These are phyloP conservation scores for Leccinum obscurum DNA, from an alignment of 768 basidiomycete genomes.

Conservation along the genomic window DNA sequence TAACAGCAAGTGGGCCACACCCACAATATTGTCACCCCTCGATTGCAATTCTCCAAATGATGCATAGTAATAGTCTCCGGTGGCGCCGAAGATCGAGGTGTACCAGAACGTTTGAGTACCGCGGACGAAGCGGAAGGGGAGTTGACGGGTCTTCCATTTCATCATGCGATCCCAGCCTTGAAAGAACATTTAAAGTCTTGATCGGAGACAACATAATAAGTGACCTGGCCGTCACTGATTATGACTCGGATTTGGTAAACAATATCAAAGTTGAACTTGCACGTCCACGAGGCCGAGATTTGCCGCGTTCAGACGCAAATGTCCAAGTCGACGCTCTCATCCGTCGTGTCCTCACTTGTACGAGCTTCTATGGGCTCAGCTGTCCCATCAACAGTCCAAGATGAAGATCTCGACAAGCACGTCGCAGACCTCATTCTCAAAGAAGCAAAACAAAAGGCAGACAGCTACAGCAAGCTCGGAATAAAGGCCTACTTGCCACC, in stretches of 20 bases:
- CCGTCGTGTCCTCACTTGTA: constrained; percentile 81
- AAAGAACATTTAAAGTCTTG: constrained; percentile 6
- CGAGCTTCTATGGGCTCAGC: constrained; percentile 76
- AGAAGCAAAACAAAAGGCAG: constrained; percentile 92
- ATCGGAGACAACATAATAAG: constrained; percentile 1
- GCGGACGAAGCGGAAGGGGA: constrained; percentile 18
- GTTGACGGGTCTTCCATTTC: constrained; percentile 18
- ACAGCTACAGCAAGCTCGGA: constrained; percentile 73
- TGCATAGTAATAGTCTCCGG: not conserved
- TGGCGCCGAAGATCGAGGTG: constrained; percentile 4
- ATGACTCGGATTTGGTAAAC: constrained; percentile 15
- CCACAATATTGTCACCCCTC: not conserved
- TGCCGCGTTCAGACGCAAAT: constrained; percentile 19
- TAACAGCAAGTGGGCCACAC: too few relatives aligned
- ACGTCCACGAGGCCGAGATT: constrained; percentile 6
- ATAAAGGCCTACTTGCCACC: constrained; percentile 74
- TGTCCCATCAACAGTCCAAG: constrained; percentile 55
- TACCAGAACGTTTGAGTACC: constrained; percentile 8
- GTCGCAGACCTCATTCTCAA: constrained; percentile 89
- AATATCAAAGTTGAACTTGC: constrained; percentile 18
- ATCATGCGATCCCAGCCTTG: constrained; percentile 13
- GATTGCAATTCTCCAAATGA: not conserved
- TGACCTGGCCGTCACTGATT: not conserved
- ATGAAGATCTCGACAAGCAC: constrained; percentile 88
- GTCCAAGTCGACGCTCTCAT: constrained; percentile 65